phyloP scores from a whole-genome alignment of 441 rosid genomes.

The Euphorbia celastroides region DNA sequence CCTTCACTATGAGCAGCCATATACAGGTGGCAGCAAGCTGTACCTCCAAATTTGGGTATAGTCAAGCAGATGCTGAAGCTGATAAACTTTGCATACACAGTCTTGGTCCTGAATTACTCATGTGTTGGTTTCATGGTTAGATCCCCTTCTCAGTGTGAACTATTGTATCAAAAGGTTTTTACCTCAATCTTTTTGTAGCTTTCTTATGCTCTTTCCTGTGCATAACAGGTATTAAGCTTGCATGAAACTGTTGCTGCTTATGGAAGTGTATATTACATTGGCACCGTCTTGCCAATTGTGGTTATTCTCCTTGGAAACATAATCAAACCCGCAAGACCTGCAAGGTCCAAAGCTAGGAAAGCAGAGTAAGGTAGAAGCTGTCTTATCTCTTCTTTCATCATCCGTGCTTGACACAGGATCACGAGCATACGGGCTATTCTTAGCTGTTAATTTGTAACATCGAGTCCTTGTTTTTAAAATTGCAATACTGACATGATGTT shows the following conservation, averaged over 20 bases:
- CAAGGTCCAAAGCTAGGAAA: constrained; percentile 55
- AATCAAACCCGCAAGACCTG: constrained; percentile 59
- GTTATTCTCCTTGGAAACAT: constrained; percentile 57
- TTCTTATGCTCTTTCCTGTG: constrained; percentile 6
- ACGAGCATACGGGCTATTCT: neutral
- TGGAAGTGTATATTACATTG: constrained; percentile 69
- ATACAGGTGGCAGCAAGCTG: constrained; percentile 88
- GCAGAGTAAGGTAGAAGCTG: constrained; percentile 33
- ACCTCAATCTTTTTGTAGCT: too few relatives aligned
- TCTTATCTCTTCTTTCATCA: neutral
- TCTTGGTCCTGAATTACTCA: constrained; percentile 76
- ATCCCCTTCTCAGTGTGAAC: constrained; percentile 6
- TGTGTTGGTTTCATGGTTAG: constrained; percentile 86
- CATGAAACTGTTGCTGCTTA: constrained; percentile 66
- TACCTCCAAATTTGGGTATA: constrained; percentile 42
- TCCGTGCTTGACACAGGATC: neutral
- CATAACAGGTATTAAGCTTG: constrained; percentile 64
- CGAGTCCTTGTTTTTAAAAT: too few relatives aligned
- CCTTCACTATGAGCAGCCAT: constrained; percentile 41
- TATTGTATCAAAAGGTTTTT: neutral
- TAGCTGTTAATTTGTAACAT: constrained; percentile 12
- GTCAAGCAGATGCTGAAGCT: constrained; percentile 45
- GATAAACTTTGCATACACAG: constrained; percentile 60
- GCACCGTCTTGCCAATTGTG: constrained; percentile 59
- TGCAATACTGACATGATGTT: too few relatives aligned